These are phyloP conservation scores for Tardiomyces depauwii DNA, from an alignment of 1,139 yeast genomes.

Conservation along the genomic window DNA sequence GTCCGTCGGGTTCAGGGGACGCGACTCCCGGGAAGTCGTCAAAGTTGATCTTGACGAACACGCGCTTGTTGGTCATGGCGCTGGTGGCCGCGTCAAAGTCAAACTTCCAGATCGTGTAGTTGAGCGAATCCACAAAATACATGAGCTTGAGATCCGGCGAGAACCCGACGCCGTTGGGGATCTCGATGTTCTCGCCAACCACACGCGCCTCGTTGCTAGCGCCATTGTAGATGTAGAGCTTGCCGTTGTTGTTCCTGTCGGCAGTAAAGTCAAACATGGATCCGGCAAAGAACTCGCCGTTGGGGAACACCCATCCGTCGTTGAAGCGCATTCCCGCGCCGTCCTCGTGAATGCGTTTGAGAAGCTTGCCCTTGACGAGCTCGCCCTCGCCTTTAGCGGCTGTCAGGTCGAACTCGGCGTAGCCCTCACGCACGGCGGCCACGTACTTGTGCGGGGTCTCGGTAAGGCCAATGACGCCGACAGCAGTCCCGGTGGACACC, in stretches of 20 bases:
- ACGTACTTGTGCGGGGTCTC: conserved; percentile 17
- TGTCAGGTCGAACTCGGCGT: conserved; percentile 19
- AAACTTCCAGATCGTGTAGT: conserved; percentile 45
- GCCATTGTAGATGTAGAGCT: conserved; percentile 24
- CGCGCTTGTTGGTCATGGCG: conserved; percentile 31
- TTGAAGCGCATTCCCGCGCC: conserved; percentile 16
- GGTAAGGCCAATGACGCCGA: conserved; percentile 24
- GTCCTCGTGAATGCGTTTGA: conserved; percentile 15
- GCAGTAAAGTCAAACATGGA: conserved; percentile 13
- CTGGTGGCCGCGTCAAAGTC: conserved; percentile 43
- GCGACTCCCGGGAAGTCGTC: conserved; percentile 25
- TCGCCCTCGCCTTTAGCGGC: conserved; percentile 15
- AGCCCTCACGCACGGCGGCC: conserved; percentile 21
- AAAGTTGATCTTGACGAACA: conserved; percentile 30
- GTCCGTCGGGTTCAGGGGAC: conserved; percentile 56
- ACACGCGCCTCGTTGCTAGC: conserved; percentile 5
- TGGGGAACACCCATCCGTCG: conserved; percentile 23
- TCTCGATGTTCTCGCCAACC: conserved; percentile 10
- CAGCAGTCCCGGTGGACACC: conserved; percentile 12
- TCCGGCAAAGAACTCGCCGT: conserved; percentile 20
- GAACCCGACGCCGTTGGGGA: conserved; percentile 63
- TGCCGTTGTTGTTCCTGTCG: conserved; percentile 13
- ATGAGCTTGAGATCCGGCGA: conserved; percentile 36
- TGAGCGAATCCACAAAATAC: conserved; percentile 62
- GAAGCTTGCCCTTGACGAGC: conserved; percentile 16